Evolutionary conservation across 169 alveolate species (phyloP), one percentile per base, ranked within the genome.

Genomic region (Eimeria necatrix): DNA sequence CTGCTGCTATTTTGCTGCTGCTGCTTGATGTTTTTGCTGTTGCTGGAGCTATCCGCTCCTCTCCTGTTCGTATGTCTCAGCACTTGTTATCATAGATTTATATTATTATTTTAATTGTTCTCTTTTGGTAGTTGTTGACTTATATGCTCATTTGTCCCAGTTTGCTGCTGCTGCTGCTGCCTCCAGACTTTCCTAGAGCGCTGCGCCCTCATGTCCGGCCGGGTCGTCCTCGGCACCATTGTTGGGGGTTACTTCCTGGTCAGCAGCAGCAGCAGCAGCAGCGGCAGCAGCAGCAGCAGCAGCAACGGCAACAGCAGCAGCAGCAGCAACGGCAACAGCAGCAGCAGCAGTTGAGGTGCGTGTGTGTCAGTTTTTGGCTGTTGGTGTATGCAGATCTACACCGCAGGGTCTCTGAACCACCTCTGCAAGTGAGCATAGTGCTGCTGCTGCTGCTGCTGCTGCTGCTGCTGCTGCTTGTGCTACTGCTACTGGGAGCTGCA

Each of bases 181-280:
- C 56, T 73, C 20, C 83, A 73, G 83, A 73, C 83, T 6, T 73
- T 73, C 83, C 52, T 73, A 7, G 56, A 73, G 83, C 83, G 83
- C 83, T 73, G 83, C 52, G 83, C 83, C 12, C 20, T 73, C 20
- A 41, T 73, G 83, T 32, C 56, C 12, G 83, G 83, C 83, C 8
- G 56, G 1, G 51, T 26, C 46, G 2, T 73, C 48, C 83, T 73
- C 52, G 24, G 83, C 51, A 16, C 51, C 24, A 41, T 73, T 48
- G 83, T 73, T 10, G 83, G 83, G 56, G 53, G 12, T 0, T 73
- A 73, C 20, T 6, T 73, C 51, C 12, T 73, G 83, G 83, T 73
- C 20, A 73, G 83, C 20, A 73, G 16, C 9, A 73, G 20, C 52
- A 73, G 52, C 52, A 73, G 83, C 83, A 24, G 83, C 83, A 22